These are phyloP conservation scores for Blastocystis sp. DNA, from an alignment of 352 stramenopile genomes.

Conservation along the genomic window DNA sequence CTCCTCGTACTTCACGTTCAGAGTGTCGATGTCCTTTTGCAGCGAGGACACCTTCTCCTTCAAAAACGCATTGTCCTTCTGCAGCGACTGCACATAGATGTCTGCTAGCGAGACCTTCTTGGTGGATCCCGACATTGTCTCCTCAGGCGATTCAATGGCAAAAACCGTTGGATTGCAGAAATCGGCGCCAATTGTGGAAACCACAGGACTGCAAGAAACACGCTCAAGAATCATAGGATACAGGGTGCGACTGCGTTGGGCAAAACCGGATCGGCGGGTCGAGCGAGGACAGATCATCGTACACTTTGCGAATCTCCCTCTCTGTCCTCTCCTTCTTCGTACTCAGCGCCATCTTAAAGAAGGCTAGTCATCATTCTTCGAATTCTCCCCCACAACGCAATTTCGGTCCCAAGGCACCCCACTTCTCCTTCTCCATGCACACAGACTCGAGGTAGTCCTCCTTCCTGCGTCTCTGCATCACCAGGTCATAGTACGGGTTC, in stretches of 20 bases:
- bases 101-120: conserved; percentile 60
- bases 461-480: background rate
- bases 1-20: conserved; percentile 8
- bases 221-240: background rate
- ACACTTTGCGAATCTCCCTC: background rate
- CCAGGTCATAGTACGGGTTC: conserved; percentile 39
- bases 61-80: conserved; percentile 63
- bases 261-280: background rate
- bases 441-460: background rate
- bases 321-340: background rate
- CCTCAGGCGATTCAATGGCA: background rate
- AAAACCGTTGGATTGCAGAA: conserved; percentile 2
- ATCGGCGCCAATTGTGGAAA: conserved; percentile 11
- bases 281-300: conserved; percentile 3
- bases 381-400: background rate
- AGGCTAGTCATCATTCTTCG: background rate
- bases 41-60: conserved; percentile 45
- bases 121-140: background rate
- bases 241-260: background rate
- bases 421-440: conserved; percentile 2
- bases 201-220: background rate
- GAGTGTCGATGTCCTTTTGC: conserved; percentile 14
- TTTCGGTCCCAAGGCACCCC: conserved; percentile 8
- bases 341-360: background rate
- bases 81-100: conserved; percentile 64